phyloP scores from a whole-genome alignment of 306 rosid genomes.

The Vigna trinervia region DNA sequence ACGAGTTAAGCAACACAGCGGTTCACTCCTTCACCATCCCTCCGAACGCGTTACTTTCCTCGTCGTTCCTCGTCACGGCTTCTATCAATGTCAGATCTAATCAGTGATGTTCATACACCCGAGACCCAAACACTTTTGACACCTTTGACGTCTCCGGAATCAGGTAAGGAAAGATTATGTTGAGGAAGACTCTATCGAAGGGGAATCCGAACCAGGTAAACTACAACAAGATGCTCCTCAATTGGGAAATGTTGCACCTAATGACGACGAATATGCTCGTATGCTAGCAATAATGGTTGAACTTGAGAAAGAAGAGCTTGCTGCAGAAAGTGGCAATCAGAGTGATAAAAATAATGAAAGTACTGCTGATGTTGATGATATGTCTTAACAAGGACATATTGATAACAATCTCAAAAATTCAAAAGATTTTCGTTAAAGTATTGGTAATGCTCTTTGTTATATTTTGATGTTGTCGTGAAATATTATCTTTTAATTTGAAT shows the following conservation, averaged over 20 bases:
- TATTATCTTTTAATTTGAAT: too few relatives aligned
- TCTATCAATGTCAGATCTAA: conserved; percentile 75
- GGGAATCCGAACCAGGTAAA: conserved; percentile 57
- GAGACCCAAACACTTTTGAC: conserved; percentile 79
- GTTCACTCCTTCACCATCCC: conserved; percentile 76
- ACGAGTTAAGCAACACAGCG: conserved; percentile 78
- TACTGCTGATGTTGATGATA: conserved; percentile 45
- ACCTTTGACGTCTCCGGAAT: conserved; percentile 81
- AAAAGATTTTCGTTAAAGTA: conserved; percentile 33
- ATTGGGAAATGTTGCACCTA: conserved; percentile 41
- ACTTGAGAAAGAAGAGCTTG: conserved; percentile 85
- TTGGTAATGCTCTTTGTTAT: too few relatives aligned
- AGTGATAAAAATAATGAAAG: conserved; percentile 52
- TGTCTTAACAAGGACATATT: conserved; percentile 48
- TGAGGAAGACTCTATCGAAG: conserved; percentile 54
- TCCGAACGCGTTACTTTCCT: conserved; percentile 52
- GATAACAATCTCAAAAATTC: conserved; percentile 42
- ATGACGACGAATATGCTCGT: conserved; percentile 64
- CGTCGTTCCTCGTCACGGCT: conserved; percentile 68
- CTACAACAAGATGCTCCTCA: conserved; percentile 48
- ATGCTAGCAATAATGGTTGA: conserved; percentile 69
- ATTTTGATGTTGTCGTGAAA: too few relatives aligned
- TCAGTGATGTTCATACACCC: conserved; percentile 71
- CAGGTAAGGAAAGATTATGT: conserved; percentile 83
- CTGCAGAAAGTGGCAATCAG: conserved; percentile 55